Conservation (phyloP, 768 basidiomycete genomes). For the Boletus subparvulus region DNA sequence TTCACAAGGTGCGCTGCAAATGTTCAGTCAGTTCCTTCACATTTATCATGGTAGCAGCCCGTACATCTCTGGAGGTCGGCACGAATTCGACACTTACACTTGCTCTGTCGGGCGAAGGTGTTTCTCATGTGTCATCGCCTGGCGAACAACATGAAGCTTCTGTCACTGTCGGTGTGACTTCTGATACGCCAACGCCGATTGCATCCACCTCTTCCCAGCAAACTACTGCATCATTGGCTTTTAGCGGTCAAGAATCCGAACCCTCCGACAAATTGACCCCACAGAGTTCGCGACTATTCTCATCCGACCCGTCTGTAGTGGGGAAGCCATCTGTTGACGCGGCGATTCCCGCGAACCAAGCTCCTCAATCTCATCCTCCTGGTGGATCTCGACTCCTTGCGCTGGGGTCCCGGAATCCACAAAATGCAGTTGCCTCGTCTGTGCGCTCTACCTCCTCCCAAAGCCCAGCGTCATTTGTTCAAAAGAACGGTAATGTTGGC, state of each 20-base stretch:
- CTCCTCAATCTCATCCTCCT: constrained; percentile 39
- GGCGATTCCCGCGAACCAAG: constrained; percentile 36
- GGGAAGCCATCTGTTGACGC: constrained; percentile 38
- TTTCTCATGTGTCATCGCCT: constrained; percentile 17
- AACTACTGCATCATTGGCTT: not conserved
- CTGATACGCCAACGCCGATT: constrained; percentile 3
- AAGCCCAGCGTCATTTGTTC: constrained; percentile 22
- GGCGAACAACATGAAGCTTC: constrained; percentile 13
- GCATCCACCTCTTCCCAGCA: constrained; percentile 17
- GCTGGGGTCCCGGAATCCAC: constrained; percentile 31
- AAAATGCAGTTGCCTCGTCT: constrained; percentile 17
- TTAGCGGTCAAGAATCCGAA: constrained; percentile 21
- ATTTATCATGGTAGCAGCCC: constrained; percentile 17
- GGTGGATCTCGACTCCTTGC: constrained; percentile 45
- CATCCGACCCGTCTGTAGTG: constrained; percentile 19
- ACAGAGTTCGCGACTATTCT: constrained; percentile 37
- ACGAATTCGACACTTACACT: constrained; percentile 5
- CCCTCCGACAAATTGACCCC: constrained; percentile 16
- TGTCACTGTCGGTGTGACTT: not conserved
- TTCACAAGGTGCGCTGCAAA: constrained; percentile 21
- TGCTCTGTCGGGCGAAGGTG: constrained; percentile 3
- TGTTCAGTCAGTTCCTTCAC: not conserved
- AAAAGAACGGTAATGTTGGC: constrained; percentile 21
- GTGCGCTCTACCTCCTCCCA: constrained; percentile 23
- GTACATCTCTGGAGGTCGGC: constrained; percentile 5